A percentile compares a stretch with the other conserved stretches of the same genome.
phyloP scores from a whole-genome alignment of 129 eudicot genomes.

The Kitagawia praeruptora region DNA sequence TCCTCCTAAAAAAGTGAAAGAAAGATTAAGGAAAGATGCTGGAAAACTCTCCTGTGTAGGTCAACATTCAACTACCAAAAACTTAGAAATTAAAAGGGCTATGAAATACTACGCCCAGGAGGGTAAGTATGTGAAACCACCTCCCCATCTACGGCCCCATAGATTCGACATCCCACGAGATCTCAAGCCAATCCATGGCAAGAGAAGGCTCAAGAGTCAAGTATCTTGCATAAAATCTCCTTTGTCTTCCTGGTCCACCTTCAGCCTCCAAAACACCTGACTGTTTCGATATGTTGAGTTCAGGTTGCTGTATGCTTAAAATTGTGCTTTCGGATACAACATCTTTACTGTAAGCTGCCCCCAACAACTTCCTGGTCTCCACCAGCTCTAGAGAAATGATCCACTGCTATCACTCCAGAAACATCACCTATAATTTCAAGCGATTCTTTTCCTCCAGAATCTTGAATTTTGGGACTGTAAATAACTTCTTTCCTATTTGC shows the following conservation, averaged over 20 bases:
- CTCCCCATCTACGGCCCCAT: no score
- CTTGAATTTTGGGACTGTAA: slow-evolving; percentile 10
- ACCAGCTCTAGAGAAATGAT: slow-evolving; percentile 21
- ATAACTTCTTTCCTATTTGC: slow-evolving; percentile 5
- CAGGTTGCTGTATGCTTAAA: slow-evolving; percentile 19
- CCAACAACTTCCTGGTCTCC: slow-evolving; percentile 31
- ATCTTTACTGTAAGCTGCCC: slow-evolving; percentile 28
- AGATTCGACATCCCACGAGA: slow-evolving; percentile 98
- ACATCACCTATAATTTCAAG: slow-evolving; percentile 14
- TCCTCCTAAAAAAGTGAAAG: no score
- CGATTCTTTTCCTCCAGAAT: slow-evolving; percentile 5
- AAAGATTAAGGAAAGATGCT: no score
- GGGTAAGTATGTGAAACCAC: no score
- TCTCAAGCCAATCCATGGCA: slow-evolving; percentile 97
- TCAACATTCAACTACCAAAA: no score
- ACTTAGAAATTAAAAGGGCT: no score
- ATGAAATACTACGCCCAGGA: no score
- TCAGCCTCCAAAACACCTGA: slow-evolving; percentile 32
- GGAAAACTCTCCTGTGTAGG: no score
- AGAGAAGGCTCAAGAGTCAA: slow-evolving; percentile 87
- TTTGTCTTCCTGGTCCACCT: slow-evolving; percentile 27
- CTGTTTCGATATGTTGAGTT: slow-evolving; percentile 17
- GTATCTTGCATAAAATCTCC: slow-evolving; percentile 46
- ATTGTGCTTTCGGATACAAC: slow-evolving; percentile 19
- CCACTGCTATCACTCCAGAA: slow-evolving; percentile 9